Evolutionary conservation across 768 basidiomycete genomes (phyloP).

Genomic region (Amanita polypyramis): DNA sequence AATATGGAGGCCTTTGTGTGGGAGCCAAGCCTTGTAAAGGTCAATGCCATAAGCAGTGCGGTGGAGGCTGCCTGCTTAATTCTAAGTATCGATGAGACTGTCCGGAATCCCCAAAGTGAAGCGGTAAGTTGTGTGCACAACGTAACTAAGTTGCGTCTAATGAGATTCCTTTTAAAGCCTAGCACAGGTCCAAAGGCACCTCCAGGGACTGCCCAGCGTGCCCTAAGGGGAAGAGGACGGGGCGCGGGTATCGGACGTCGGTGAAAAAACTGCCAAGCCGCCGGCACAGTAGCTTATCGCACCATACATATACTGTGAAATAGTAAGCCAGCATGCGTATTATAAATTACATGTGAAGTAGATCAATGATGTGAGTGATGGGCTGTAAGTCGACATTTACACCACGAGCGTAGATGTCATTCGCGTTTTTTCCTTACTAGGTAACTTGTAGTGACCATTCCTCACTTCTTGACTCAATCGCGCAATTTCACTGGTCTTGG

Average conservation of each 20-base stretch:
- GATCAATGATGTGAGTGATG: background rate
- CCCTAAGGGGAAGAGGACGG: slow-evolving; percentile 78
- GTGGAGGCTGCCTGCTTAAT: slow-evolving; percentile 95
- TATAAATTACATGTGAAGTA: background rate
- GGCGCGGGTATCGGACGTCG: slow-evolving; percentile 32
- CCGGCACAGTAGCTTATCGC: background rate
- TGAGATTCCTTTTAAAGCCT: slow-evolving; percentile 33
- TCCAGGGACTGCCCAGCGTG: slow-evolving; percentile 83
- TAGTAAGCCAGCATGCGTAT: too few species aligned
- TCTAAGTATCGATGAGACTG: slow-evolving; percentile 95
- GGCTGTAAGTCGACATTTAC: background rate
- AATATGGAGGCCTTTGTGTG: slow-evolving; percentile 98
- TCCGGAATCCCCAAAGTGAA: slow-evolving; percentile 91
- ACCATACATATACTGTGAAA: too few species aligned
- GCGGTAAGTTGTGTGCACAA: slow-evolving; percentile 41
- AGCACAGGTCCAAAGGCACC: slow-evolving; percentile 83
- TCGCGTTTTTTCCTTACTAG: background rate
- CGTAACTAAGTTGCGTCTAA: slow-evolving; percentile 4
- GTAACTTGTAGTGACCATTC: background rate
- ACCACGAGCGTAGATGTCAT: too few species aligned
- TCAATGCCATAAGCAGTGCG: slow-evolving; percentile 92
- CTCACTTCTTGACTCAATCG: background rate
- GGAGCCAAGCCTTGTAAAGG: slow-evolving; percentile 94
- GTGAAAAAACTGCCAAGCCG: background rate
- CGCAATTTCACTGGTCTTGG: slow-evolving; percentile 13